These are phyloP conservation scores for Suhomyces bokatorum DNA, from an alignment of 1,139 yeast species.

Conservation along the genomic window DNA sequence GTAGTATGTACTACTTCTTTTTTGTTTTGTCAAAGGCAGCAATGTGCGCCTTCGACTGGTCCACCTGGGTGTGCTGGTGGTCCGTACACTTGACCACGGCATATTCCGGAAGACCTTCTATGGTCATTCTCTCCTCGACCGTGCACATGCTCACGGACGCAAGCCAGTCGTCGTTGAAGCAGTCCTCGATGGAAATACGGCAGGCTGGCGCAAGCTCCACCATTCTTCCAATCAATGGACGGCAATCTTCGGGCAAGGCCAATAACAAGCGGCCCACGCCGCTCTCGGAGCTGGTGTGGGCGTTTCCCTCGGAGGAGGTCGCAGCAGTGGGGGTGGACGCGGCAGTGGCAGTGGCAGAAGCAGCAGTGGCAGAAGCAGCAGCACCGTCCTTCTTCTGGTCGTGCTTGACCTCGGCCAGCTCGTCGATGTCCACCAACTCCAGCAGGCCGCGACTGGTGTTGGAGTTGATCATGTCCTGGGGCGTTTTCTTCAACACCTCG, in stretches of 20 bases:
- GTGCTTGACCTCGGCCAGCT: slow-evolving; percentile 18
- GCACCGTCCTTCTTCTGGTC: not conserved
- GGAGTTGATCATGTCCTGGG: slow-evolving; percentile 24
- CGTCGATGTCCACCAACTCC: slow-evolving; percentile 36
- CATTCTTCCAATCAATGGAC: slow-evolving; percentile 68
- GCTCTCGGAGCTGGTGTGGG: slow-evolving; percentile 58
- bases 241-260: slow-evolving; percentile 70
- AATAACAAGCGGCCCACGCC: slow-evolving; percentile 71
- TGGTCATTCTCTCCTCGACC: slow-evolving; percentile 42
- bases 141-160: slow-evolving; percentile 64
- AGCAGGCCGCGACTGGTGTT: slow-evolving; percentile 8
- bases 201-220: slow-evolving; percentile 83
- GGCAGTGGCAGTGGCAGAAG: too few species aligned
- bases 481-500: slow-evolving; percentile 44
- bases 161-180: slow-evolving; percentile 80
- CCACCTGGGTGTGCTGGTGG: slow-evolving; percentile 86
- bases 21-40: slow-evolving; percentile 85
- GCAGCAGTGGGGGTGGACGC: too few species aligned
- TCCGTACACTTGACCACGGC: slow-evolving; percentile 46
- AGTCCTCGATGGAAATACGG: slow-evolving; percentile 80
- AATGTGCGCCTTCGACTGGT: slow-evolving; percentile 92
- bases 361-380: too few species aligned
- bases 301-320: slow-evolving; percentile 38
- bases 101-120: slow-evolving; percentile 35
- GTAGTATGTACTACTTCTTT: slow-evolving; percentile 35